A percentile compares a stretch with the other conserved stretches of the same genome.
phyloP scores from a whole-genome alignment of 805 yeast species.

The Candida stauntonica region DNA sequence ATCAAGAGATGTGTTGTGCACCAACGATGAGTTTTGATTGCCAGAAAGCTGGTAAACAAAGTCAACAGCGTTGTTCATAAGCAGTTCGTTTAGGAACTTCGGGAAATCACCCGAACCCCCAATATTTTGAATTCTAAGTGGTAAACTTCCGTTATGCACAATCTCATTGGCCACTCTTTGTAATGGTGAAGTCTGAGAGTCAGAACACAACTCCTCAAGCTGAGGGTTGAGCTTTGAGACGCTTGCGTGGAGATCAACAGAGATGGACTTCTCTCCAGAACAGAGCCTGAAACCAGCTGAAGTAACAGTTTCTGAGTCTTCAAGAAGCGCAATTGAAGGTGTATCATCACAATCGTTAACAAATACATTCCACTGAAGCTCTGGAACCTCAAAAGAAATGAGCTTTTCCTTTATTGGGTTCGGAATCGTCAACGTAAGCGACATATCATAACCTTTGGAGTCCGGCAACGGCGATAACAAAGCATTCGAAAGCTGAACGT shows the following conservation, averaged over 20 bases:
- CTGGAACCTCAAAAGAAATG: slow-evolving; percentile 30
- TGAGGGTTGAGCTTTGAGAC: slow-evolving; percentile 8
- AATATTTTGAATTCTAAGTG: slow-evolving; percentile 18
- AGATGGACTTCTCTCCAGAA: slow-evolving; percentile 11
- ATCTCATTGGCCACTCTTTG: slow-evolving; percentile 12
- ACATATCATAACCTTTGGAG: slow-evolving; percentile 23
- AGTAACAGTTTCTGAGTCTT: slow-evolving; percentile 4
- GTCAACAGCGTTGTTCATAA: slow-evolving; percentile 13
- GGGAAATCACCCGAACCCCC: slow-evolving; percentile 22
- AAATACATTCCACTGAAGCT: slow-evolving; percentile 33
- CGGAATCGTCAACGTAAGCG: slow-evolving; percentile 15
- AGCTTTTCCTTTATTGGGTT: slow-evolving; percentile 21
- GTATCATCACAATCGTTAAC: slow-evolving; percentile 34
- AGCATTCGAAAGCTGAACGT: slow-evolving; percentile 24
- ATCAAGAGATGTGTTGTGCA: slow-evolving; percentile 36
- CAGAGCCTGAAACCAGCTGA: slow-evolving; percentile 15
- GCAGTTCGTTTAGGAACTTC: slow-evolving; percentile 19
- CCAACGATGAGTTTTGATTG: slow-evolving; percentile 18
- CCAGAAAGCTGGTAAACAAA: slow-evolving; percentile 16
- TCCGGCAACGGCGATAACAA: slow-evolving; percentile 21
- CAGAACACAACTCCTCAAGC: slow-evolving; percentile 2
- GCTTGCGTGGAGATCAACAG: slow-evolving; percentile 10
- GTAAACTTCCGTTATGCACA: slow-evolving; percentile 17
- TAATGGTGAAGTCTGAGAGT: slow-evolving; percentile 15
- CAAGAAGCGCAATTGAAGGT: slow-evolving; percentile 29